Evolutionary conservation across 148 eudicot genomes (phyloP), one percentile per base, ranked within the genome.

Genomic region (Euryodendron excelsum): DNA sequence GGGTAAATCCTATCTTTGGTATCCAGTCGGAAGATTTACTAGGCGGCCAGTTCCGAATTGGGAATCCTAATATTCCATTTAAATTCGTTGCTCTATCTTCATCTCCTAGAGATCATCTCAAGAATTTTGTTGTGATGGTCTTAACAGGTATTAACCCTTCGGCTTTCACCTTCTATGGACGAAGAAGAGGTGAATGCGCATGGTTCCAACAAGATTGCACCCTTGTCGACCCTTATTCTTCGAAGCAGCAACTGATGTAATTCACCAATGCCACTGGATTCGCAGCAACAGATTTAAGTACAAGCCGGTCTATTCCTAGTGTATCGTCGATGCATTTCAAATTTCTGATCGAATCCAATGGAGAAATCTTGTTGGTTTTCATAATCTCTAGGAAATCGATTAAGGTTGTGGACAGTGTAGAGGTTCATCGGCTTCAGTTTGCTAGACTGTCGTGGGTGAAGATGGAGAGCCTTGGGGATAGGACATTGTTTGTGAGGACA

Each of bases 321-420:
- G 75, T 28, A 1, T 4, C 9, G 21, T 69, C 80, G 23, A 78
- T 33, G 79, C 79, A 80, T 36, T 83, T 77, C 47, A 81, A 60
- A 27, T 79, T 33, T 48, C 47, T 85, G 10, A 11, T 75, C 5
- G 76, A 85, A 72, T 79, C 79, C 0, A n/a, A 82, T 61, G 86
- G 86, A 23, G 84, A 84, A 52, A 68, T 84, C 58, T 63, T 73
- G 36, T 28, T 80, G 36, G 64, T 82, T 28, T 85, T 85, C 41
- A 62, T 85, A 17, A 34, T 86, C 21, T 80, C 71, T 15, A 69
- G 18, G 39, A 74, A 65, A 62, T 69, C 69, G 0, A 82, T 71
- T 21, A 58, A 48, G 3, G 18, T 53, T 33, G 80, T 80, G 66
- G 86, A 83, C 3, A 36, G 75, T 52, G 88, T 82, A 1, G 85